These are phyloP conservation scores for Magnolia changhungtana DNA, from an alignment of 164 flowering plant genomes.

Conservation along the genomic window DNA sequence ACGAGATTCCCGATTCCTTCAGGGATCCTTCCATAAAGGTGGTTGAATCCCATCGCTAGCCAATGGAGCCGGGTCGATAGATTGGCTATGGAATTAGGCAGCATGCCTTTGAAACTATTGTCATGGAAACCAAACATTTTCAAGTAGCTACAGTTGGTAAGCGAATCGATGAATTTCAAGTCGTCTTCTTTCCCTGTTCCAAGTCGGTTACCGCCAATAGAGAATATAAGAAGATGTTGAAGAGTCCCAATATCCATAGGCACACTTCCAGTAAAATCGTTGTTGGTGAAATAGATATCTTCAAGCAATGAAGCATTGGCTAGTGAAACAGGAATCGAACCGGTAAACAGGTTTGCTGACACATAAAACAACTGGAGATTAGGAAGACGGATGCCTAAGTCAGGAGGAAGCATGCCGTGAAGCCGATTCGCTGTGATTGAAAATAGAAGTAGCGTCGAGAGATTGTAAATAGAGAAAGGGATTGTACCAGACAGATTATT, in stretches of 20 bases:
- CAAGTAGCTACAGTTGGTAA: constrained; percentile 17
- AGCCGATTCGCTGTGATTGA: constrained; percentile 4
- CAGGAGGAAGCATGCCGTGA: constrained; percentile 22
- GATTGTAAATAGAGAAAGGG: constrained; percentile 27
- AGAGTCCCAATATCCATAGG: constrained; percentile 2
- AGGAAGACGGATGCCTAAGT: constrained; percentile 26
- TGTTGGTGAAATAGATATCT: not conserved
- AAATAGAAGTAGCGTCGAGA: constrained; percentile 8
- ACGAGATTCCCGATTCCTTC: constrained; percentile 27
- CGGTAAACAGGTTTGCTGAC: not conserved
- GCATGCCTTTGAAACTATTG: constrained; percentile 24
- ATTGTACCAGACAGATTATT: constrained; percentile 24
- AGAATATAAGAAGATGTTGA: not conserved
- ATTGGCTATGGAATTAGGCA: constrained; percentile 29
- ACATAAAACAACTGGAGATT: not conserved
- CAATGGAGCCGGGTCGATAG: constrained; percentile 11
- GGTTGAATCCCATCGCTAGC: constrained; percentile 15
- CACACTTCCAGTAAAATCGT: constrained; percentile 7
- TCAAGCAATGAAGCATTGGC: constrained; percentile 8
- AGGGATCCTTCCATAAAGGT: constrained; percentile 33
- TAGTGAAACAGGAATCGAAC: constrained; percentile 9
- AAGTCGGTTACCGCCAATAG: constrained; percentile 2
- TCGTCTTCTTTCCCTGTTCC: constrained; percentile 11
- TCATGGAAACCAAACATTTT: not conserved
- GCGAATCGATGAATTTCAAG: constrained; percentile 19